These are phyloP conservation scores for Mitragyna speciosa DNA, from an alignment of 257 asterid species.

Conservation along the genomic window DNA sequence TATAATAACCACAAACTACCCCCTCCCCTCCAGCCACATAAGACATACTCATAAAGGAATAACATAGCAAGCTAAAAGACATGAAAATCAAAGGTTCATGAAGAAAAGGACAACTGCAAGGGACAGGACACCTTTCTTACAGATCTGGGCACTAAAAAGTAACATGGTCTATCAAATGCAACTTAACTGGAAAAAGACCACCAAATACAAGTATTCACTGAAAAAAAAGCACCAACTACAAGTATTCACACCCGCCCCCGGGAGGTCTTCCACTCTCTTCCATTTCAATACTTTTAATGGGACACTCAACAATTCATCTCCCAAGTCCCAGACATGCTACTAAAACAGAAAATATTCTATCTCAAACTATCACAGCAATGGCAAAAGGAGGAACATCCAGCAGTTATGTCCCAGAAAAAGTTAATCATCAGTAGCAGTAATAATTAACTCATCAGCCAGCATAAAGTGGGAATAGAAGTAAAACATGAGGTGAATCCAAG, in stretches of 20 bases:
- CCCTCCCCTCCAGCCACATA: not conserved
- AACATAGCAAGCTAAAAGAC: not conserved
- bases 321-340: not conserved
- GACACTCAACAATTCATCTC: no score
- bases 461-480: not conserved
- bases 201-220: not conserved
- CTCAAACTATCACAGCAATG: not conserved
- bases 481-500: not conserved
- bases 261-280: not conserved
- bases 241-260: not conserved
- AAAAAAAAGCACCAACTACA: not conserved
- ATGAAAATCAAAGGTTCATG: not conserved
- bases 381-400: not conserved
- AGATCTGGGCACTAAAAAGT: not conserved
- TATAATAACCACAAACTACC: not conserved
- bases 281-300: not conserved
- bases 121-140: not conserved
- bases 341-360: not conserved
- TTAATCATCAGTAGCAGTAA: not conserved
- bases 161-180: not conserved
- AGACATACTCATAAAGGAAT: not conserved
- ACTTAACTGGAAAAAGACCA: not conserved
- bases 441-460: not conserved
- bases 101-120: not conserved
- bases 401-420: not conserved